Base-by-base conservation (phyloP, 257 asterid species). In the Penstemon newberryi region DNA sequence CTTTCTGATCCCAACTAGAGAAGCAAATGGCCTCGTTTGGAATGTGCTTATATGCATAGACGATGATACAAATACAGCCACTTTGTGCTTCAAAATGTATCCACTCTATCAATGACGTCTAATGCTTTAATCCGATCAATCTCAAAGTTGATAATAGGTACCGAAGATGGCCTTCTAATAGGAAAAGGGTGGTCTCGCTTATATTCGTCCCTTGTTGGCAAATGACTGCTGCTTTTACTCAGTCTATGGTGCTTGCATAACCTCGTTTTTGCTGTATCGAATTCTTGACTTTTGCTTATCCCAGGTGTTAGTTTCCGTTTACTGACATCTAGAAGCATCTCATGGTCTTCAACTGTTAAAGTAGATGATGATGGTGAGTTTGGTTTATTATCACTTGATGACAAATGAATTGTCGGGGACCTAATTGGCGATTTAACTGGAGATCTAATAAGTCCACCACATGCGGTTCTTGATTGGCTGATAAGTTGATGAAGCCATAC, bases 261-360 rank as follows among this genome's bases (percentile, higher is more conserved):
- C 69, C 89, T 75, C 15, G 77, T 51, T 71, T 78, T 87, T 5
- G 88, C 80, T 10, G 81, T 84, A 12, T 73, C 76, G 39, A 92
- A 89, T 77, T 92, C 98, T 76, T 92, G 98, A 50, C 96, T 89
- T 83, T 89, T 92, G 83, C 98, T 92, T 63, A 84, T 89, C 7
- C 96, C 98, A 0, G 96, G 98, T 2, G 89, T 85, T 42, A 81
- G 86, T 58, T 87, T 92, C 75, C 92, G 80, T 66, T 89, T 92
- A 66, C 79, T 79, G 11, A 89, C 92, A 36, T 83, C 92, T 1
- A 84, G 82, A 46, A 89, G 95, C 98, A 92, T 92, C 72, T 82
- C 95, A 56, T 87, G 92, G 81, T 92, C 96, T 84, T 89, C 98
- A 0, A 85, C 55, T 0, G 94, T 78, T 72, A 92, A 66, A 11